Evolutionary conservation across 441 rosid genomes (phyloP).

Genomic region (Erodium texanum): DNA sequence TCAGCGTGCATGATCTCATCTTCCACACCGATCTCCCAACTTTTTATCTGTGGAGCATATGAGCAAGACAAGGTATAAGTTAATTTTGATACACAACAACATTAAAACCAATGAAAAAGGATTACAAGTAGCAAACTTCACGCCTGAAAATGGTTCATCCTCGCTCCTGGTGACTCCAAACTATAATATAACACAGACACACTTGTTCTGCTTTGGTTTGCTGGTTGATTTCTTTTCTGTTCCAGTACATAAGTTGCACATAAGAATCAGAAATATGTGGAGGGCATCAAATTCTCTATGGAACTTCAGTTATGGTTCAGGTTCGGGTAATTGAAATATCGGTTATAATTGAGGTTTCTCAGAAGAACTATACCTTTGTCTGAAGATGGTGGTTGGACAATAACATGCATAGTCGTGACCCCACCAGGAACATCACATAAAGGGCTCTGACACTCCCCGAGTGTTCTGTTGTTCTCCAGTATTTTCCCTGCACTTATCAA

Average conservation of each 20-base stretch:
- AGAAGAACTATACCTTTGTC: constrained; percentile 49
- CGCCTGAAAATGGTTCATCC: constrained; percentile 24
- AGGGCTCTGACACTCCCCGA: constrained; percentile 77
- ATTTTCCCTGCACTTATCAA: constrained; percentile 87
- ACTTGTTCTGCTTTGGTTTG: constrained; percentile 58
- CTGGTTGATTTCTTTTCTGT: constrained; percentile 62
- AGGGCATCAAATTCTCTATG: too few relatives aligned
- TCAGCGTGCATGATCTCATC: too few relatives aligned
- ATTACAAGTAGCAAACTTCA: constrained; percentile 12
- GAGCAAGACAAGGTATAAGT: too few relatives aligned
- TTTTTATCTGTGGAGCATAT: too few relatives aligned
- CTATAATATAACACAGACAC: constrained; percentile 73
- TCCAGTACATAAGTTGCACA: constrained; percentile 20
- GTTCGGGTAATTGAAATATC: not conserved
- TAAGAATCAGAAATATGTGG: constrained; percentile 10
- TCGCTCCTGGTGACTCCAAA: constrained; percentile 14
- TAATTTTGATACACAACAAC: too few relatives aligned
- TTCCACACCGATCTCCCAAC: too few relatives aligned
- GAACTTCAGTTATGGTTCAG: not conserved
- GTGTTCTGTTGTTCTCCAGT: constrained; percentile 72
- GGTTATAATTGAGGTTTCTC: not conserved
- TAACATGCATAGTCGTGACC: constrained; percentile 91
- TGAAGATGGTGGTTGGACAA: constrained; percentile 65
- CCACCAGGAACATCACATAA: constrained; percentile 69
- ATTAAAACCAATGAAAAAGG: too few relatives aligned